A percentile compares a stretch with the other conserved stretches of the same genome.
Conservation (phyloP, 345 rosid genomes). For the Salix viminalis region DNA sequence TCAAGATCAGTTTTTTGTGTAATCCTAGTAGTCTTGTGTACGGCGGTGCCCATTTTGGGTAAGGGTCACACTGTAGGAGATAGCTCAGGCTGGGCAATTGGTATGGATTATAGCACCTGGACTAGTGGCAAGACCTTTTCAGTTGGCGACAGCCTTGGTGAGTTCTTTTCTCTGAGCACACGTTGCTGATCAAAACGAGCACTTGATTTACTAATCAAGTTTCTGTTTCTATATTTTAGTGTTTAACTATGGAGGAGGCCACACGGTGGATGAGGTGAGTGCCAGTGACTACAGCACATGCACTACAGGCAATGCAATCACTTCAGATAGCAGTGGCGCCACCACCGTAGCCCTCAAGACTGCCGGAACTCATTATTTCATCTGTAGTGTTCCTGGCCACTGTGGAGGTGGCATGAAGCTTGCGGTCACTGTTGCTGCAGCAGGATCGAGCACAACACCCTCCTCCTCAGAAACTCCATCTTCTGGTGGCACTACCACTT, state of each 20-base stretch:
- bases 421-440: constrained; percentile 4
- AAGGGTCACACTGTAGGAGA: constrained; percentile 69
- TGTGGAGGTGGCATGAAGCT: constrained; percentile 37
- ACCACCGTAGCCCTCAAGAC: constrained; percentile 72
- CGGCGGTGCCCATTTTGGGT: constrained; percentile 44
- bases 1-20: constrained; percentile 17
- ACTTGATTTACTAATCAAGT: background rate
- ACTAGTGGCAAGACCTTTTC: constrained; percentile 48
- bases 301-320: constrained; percentile 50
- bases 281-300: constrained; percentile 78
- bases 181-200: background rate
- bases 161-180: constrained; percentile 12
- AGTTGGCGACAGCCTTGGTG: constrained; percentile 78
- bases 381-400: constrained; percentile 59
- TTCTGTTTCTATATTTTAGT: constrained; percentile 23
- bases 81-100: constrained; percentile 55
- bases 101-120: constrained; percentile 63
- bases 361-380: constrained; percentile 71
- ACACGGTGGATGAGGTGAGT: constrained; percentile 77
- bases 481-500: background rate
- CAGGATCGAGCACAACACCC: background rate
- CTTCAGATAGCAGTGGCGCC: constrained; percentile 31
- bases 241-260: constrained; percentile 59
- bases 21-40: constrained; percentile 22
- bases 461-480: constrained; percentile 1